Percentiles rank a stretch among this genome's conserved stretches.
Conservation (phyloP, 176 grass and related monocot genomes). For the Calamus simplicifolius region DNA sequence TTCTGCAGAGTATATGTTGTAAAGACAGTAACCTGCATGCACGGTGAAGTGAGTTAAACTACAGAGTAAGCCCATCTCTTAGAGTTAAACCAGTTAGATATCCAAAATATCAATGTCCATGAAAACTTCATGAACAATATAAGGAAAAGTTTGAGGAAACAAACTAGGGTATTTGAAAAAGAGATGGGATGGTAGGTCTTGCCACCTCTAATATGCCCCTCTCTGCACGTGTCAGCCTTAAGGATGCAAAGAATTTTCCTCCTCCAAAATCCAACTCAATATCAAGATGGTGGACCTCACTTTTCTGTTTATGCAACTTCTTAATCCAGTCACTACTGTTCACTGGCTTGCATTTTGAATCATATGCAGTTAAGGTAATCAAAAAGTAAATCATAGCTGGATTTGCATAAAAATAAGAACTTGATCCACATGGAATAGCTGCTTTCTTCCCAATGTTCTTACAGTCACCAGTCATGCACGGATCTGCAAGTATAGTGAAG, state of each 20-base stretch:
- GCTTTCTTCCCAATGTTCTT: slow-evolving; percentile 46
- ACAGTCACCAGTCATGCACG: slow-evolving; percentile 27
- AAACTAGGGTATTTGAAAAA: no score
- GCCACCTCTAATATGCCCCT: slow-evolving; percentile 71
- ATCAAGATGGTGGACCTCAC: slow-evolving; percentile 59
- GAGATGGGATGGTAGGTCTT: no score
- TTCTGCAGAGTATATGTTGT: slow-evolving; percentile 68
- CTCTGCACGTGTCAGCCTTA: slow-evolving; percentile 65
- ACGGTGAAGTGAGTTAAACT: no score
- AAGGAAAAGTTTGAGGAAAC: no score
- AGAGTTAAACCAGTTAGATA: no score
- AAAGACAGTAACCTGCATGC: slow-evolving; percentile 56
- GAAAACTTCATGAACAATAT: no score
- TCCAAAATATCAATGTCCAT: no score
- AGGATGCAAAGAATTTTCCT: slow-evolving; percentile 54
- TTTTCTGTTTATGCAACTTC: slow-evolving; percentile 58
- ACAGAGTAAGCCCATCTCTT: no score
- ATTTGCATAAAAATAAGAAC: slow-evolving; percentile 78
- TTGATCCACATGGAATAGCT: slow-evolving; percentile 48
- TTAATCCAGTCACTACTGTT: slow-evolving; percentile 58
- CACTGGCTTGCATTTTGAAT: slow-evolving; percentile 56
- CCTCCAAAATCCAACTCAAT: slow-evolving; percentile 59
- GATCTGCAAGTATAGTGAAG: slow-evolving; percentile 39
- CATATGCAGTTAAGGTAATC: slow-evolving; percentile 50
- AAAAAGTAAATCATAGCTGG: slow-evolving; percentile 51